phyloP scores from a whole-genome alignment of 1,139 yeast genomes.

The Yamadazyma membranifaciens region DNA sequence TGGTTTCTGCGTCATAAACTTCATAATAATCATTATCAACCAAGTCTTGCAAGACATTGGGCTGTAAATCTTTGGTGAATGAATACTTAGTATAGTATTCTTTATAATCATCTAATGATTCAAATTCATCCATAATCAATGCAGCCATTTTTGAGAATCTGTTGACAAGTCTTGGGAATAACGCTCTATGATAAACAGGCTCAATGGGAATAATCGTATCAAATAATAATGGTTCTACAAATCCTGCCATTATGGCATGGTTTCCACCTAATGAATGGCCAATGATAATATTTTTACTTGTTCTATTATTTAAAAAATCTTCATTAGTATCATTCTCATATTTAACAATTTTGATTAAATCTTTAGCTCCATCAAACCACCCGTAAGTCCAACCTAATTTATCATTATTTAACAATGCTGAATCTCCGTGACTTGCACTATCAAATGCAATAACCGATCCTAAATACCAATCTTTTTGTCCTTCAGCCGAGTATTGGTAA shows the following conservation, averaged over 20 bases:
- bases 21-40: constrained; percentile 33
- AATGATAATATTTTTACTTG: constrained; percentile 43
- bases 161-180: constrained; percentile 17
- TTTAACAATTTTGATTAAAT: constrained; percentile 48
- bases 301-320: constrained; percentile 38
- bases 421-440: constrained; percentile 67
- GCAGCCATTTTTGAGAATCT: constrained; percentile 26
- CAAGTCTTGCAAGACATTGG: constrained; percentile 44
- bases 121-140: constrained; percentile 35
- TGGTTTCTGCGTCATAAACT: constrained; percentile 29
- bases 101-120: constrained; percentile 36
- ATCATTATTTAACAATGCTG: constrained; percentile 51
- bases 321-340: constrained; percentile 33
- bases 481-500: constrained; percentile 23
- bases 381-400: constrained; percentile 52
- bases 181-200: constrained; percentile 48
- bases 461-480: constrained; percentile 28
- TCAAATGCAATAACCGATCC: constrained; percentile 51
- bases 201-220: constrained; percentile 60
- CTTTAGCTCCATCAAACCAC: constrained; percentile 71
- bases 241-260: constrained; percentile 48
- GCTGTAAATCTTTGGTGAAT: constrained; percentile 46
- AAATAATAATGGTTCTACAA: constrained; percentile 51
- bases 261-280: constrained; percentile 81
- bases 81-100: constrained; percentile 43